Conservation (phyloP, 2,329 filamentous ascomycete species). For the Pseudocercospora vitis region DNA sequence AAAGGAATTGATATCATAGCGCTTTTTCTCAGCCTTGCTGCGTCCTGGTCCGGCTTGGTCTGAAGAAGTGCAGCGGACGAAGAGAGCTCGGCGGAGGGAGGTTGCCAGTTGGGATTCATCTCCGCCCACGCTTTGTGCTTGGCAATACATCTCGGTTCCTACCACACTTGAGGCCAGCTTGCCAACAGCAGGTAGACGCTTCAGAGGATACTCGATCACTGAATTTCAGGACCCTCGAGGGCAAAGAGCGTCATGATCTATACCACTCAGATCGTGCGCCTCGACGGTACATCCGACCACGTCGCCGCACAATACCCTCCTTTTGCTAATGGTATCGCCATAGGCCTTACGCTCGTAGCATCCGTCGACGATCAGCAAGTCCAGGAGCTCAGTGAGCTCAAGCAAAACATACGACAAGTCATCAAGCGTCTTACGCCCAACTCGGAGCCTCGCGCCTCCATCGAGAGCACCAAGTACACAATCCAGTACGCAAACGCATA, state of each 20-base stretch:
- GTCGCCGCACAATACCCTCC: conserved; percentile 2
- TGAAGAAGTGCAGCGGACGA: too few species aligned
- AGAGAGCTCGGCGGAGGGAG: too few species aligned
- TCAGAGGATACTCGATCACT: too few species aligned
- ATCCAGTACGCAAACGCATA: conserved; percentile 67
- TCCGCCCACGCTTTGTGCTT: neutral
- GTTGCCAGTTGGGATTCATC: neutral
- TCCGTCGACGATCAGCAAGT: conserved; percentile 89
- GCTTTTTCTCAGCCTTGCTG: too few species aligned
- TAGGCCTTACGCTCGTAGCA: conserved; percentile 91
- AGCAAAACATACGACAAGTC: conserved; percentile 85
- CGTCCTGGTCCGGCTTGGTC: too few species aligned
- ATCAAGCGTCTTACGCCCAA: conserved; percentile 85
- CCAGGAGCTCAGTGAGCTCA: conserved; percentile 78
- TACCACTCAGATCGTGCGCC: conserved; percentile 85
- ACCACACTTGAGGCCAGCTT: conserved; percentile 9
- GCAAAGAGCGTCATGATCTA: conserved; percentile 37
- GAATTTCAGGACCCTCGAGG: too few species aligned
- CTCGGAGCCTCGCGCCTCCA: conserved; percentile 85
- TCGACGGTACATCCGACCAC: conserved; percentile 66
- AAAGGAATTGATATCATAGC: too few species aligned
- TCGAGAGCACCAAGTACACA: conserved; percentile 80
- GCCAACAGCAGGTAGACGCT: neutral
- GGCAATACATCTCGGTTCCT: neutral
- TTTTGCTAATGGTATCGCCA: conserved; percentile 23